phyloP scores from a whole-genome alignment of 345 rosid species.

The Pseudoturritis turrita region DNA sequence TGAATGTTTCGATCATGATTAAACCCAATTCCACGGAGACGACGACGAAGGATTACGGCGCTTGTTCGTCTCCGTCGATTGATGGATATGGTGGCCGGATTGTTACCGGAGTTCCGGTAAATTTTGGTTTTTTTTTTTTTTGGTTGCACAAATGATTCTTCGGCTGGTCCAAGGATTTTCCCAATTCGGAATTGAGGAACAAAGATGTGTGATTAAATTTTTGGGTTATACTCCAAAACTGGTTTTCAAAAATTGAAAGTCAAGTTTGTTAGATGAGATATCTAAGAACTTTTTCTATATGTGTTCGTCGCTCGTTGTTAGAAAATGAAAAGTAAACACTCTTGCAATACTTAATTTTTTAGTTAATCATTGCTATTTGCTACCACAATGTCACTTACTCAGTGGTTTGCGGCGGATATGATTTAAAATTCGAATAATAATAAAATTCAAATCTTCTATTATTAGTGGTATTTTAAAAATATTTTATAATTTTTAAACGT shows the following conservation, averaged over 20 bases:
- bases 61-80: conserved; percentile 1
- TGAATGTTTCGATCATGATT: conserved; percentile 55
- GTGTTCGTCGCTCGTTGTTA: neutral
- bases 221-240: neutral
- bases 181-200: conserved; percentile 4
- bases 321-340: neutral
- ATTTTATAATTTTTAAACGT: neutral
- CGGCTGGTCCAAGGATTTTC: neutral
- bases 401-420: neutral
- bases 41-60: neutral
- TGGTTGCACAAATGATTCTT: neutral
- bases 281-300: neutral
- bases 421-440: neutral
- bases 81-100: conserved; percentile 18
- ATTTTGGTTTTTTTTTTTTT: neutral
- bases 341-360: neutral
- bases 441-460: too few relatives aligned
- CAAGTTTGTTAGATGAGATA: conserved; percentile 9
- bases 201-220: neutral
- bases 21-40: conserved; percentile 2
- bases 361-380: neutral
- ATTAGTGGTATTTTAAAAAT: too few relatives aligned
- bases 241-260: neutral
- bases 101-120: conserved; percentile 27
- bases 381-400: neutral